These are phyloP conservation scores for Leucoagaricus sp. DNA, from an alignment of 1,284 basidiomycete genomes.

Conservation along the genomic window DNA sequence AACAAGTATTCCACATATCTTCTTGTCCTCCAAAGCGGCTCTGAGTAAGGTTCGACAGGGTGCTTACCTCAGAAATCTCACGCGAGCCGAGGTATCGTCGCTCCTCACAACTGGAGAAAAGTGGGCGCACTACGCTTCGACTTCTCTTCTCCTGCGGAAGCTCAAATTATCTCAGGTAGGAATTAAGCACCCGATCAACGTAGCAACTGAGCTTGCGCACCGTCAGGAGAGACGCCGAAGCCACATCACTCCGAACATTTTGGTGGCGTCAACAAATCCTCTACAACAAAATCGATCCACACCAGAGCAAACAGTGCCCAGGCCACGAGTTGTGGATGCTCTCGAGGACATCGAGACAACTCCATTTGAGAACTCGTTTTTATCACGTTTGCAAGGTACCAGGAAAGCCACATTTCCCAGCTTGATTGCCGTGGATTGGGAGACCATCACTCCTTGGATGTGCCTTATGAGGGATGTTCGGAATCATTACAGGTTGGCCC, in stretches of 20 bases:
- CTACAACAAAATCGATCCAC: constrained; percentile 27
- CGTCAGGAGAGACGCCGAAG: constrained; percentile 39
- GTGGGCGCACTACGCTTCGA: constrained; percentile 18
- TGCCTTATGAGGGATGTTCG: constrained; percentile 69
- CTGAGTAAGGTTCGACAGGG: constrained; percentile 31
- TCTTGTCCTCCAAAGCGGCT: neutral
- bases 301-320: constrained; percentile 27
- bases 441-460: constrained; percentile 70
- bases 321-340: constrained; percentile 49
- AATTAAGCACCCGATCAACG: neutral
- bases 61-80: constrained; percentile 37
- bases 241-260: constrained; percentile 21
- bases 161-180: constrained; percentile 47
- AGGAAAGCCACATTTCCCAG: constrained; percentile 28
- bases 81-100: constrained; percentile 36
- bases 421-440: constrained; percentile 67
- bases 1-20: constrained; percentile 9
- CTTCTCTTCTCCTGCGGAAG: constrained; percentile 45
- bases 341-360: constrained; percentile 60
- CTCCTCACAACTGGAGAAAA: constrained; percentile 24
- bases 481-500: constrained; percentile 57
- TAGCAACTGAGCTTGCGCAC: neutral
- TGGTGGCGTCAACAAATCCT: constrained; percentile 17
- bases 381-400: constrained; percentile 56
- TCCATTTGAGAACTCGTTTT: constrained; percentile 61